phyloP scores from a whole-genome alignment of 768 basidiomycete species.

The Epithele typhae region DNA sequence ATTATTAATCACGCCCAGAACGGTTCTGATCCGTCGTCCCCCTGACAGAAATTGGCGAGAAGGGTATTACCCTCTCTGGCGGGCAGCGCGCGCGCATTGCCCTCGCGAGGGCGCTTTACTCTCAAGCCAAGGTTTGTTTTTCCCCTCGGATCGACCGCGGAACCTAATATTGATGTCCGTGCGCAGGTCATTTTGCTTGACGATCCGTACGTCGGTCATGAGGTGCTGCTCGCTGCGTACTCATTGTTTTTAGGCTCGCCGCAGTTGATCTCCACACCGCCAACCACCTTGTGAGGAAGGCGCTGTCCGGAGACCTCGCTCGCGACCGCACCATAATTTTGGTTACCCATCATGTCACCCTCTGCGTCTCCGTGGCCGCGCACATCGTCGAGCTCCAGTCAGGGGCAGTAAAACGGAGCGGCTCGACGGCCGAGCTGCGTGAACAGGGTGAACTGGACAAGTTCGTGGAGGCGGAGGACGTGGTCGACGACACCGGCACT shows the following conservation, averaged over 20 bases:
- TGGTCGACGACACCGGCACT: constrained; percentile 11
- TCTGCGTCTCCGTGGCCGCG: constrained; percentile 64
- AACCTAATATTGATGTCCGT: background rate
- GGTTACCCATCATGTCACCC: constrained; percentile 77
- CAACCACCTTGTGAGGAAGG: constrained; percentile 59
- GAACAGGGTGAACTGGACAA: constrained; percentile 38
- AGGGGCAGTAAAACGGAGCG: constrained; percentile 47
- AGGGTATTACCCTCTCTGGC: constrained; percentile 71
- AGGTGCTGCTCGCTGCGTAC: constrained; percentile 4
- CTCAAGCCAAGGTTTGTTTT: constrained; percentile 46
- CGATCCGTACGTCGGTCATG: constrained; percentile 51
- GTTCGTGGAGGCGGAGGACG: constrained; percentile 36
- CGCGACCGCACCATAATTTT: constrained; percentile 69
- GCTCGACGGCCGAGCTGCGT: constrained; percentile 44
- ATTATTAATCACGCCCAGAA: background rate
- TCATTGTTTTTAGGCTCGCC: constrained; percentile 40
- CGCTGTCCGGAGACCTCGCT: constrained; percentile 59
- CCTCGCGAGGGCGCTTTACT: constrained; percentile 78
- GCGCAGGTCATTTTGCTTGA: constrained; percentile 57
- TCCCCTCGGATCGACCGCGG: background rate
- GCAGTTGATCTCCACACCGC: constrained; percentile 80
- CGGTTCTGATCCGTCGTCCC: background rate
- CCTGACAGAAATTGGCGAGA: constrained; percentile 72
- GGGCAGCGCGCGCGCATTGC: constrained; percentile 73
- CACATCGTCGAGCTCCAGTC: constrained; percentile 61